Evolutionary conservation across 2,329 filamentous ascomycete genomes (phyloP).

Genomic region (Alternaria postmessia): DNA sequence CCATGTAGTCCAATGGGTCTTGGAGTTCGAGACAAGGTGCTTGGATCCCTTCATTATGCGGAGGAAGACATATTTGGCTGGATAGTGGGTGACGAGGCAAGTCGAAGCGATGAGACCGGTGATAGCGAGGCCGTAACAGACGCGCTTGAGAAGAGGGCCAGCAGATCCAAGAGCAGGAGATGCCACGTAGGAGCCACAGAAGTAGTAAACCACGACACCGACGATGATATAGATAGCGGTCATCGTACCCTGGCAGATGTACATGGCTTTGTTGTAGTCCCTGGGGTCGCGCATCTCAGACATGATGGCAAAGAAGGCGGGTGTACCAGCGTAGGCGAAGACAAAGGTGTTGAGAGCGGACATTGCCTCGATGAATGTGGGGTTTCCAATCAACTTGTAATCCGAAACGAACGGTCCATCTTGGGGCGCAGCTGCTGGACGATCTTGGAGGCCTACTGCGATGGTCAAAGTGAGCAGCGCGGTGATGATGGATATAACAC

Average conservation of each 20-base stretch:
- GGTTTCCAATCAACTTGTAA: constrained; percentile 14
- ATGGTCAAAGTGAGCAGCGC: constrained; percentile 27
- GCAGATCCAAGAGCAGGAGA: constrained; percentile 72
- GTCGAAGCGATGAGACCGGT: constrained; percentile 6
- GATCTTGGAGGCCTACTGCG: constrained; percentile 25
- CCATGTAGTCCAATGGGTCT: constrained; percentile 13
- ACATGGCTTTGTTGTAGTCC: constrained; percentile 67
- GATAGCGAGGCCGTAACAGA: constrained; percentile 59
- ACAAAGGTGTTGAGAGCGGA: constrained; percentile 11
- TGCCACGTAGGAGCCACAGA: constrained; percentile 65
- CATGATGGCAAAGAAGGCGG: constrained; percentile 61
- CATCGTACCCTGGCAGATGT: constrained; percentile 65
- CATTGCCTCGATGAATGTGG: constrained; percentile 14
- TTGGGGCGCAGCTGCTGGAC: constrained; percentile 27
- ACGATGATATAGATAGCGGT: constrained; percentile 69
- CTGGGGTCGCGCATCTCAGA: constrained; percentile 67
- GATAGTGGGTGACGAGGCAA: constrained; percentile 6
- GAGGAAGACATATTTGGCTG: constrained; percentile 56
- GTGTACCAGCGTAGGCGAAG: constrained; percentile 19
- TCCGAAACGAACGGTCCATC: constrained; percentile 12
- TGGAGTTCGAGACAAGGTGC: constrained; percentile 58
- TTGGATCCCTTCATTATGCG: constrained; percentile 73
- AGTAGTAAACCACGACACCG: constrained; percentile 72
- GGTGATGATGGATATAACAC: constrained; percentile 10
- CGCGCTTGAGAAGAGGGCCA: constrained; percentile 62